Evolutionary conservation across 352 stramenopile genomes (phyloP).

Genomic region (Globisporangium heterothallicum): DNA sequence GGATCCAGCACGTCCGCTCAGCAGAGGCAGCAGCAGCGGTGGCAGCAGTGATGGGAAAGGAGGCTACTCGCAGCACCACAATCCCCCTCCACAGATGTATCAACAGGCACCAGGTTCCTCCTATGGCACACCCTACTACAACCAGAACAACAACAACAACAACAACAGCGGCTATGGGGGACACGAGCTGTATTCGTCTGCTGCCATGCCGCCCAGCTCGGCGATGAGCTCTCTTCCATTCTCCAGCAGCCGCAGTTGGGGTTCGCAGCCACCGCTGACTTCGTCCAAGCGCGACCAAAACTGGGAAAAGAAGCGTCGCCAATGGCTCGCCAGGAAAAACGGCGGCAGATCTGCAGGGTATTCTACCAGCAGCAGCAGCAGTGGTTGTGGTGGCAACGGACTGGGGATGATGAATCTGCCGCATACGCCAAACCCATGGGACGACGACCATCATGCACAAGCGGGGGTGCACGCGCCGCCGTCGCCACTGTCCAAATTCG

Average conservation of each 20-base stretch:
- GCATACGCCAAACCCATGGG: conserved; percentile 11
- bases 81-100: conserved; percentile 1
- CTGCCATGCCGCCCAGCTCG: too few species aligned
- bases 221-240: too few species aligned
- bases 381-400: too few species aligned
- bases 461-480: too few species aligned
- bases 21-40: conserved; percentile 1
- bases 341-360: too few species aligned
- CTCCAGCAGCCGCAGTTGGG: conserved; percentile 19
- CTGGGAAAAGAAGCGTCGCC: conserved; percentile 71
- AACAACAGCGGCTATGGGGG: conserved; percentile 3
- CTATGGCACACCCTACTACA: conserved; percentile 5
- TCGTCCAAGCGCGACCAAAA: conserved; percentile 77
- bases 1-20: conserved; percentile 6
- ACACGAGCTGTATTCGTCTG: too few species aligned
- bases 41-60: neutral
- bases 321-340: conserved; percentile 61
- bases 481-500: conserved; percentile 70
- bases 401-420: too few species aligned
- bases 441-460: conserved; percentile 9
- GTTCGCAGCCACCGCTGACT: conserved; percentile 57
- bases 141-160: conserved; percentile 17
- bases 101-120: neutral
- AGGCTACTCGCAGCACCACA: conserved; percentile 5
- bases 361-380: conserved; percentile 4